Percentiles rank a stretch among this genome's conserved stretches.
phyloP scores from a whole-genome alignment of 768 basidiomycete genomes.

The Phanerochaete carnosa region DNA sequence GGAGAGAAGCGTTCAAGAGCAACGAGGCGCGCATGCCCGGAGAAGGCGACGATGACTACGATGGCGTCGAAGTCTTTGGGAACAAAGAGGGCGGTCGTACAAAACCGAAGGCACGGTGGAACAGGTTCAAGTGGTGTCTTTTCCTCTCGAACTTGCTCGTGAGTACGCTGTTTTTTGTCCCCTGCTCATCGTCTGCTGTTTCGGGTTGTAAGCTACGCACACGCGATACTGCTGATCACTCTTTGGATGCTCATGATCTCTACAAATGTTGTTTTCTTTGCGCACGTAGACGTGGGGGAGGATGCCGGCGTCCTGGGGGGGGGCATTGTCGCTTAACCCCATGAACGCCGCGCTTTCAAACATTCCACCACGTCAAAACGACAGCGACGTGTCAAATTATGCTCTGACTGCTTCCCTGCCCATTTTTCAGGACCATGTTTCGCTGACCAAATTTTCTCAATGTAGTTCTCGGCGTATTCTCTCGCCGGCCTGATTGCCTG shows the following conservation, averaged over 20 bases:
- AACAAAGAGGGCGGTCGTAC: slow-evolving; percentile 35
- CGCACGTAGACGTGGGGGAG: no score
- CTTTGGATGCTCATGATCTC: not conserved
- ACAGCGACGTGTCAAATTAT: no score
- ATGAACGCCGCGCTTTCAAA: no score
- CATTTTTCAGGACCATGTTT: no score
- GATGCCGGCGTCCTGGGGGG: no score
- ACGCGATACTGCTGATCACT: not conserved
- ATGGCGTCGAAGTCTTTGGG: slow-evolving; percentile 36
- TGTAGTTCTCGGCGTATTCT: slow-evolving; percentile 61
- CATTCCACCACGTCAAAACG: no score
- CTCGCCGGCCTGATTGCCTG: slow-evolving; percentile 59
- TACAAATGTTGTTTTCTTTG: no score
- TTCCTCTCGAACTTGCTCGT: slow-evolving; percentile 63
- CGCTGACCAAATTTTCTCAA: not conserved
- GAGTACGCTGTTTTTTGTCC: slow-evolving; percentile 20
- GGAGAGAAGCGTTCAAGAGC: slow-evolving; percentile 52
- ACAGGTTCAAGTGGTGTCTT: slow-evolving; percentile 79
- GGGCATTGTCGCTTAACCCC: no score
- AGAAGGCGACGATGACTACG: slow-evolving; percentile 35
- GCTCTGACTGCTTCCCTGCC: not conserved
- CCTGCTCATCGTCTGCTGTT: not conserved
- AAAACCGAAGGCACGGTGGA: slow-evolving; percentile 62
- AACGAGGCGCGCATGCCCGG: slow-evolving; percentile 38
- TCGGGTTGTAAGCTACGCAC: not conserved